These are phyloP conservation scores for Citrus glauca DNA, from an alignment of 345 rosid species.

Conservation along the genomic window DNA sequence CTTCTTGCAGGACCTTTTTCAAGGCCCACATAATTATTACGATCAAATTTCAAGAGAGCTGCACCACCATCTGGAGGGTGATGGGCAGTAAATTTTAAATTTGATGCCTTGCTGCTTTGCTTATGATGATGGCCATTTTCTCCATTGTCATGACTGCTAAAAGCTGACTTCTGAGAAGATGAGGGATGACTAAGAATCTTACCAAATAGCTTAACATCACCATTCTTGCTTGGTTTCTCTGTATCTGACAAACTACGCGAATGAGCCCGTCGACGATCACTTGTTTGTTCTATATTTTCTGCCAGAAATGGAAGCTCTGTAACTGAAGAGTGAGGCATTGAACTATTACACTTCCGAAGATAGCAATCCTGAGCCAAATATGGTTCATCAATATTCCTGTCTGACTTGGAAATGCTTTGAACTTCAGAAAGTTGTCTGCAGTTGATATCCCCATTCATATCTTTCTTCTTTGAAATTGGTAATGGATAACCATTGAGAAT, in stretches of 20 bases:
- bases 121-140: conserved; percentile 34
- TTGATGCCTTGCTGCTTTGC: conserved; percentile 34
- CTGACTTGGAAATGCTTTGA: conserved; percentile 27
- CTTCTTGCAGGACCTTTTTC: conserved; percentile 65
- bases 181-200: conserved; percentile 56
- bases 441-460: conserved; percentile 42
- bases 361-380: conserved; percentile 33
- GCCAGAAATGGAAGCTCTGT: conserved; percentile 38
- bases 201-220: conserved; percentile 84
- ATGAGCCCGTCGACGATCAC: conserved; percentile 32
- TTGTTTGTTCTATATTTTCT: conserved; percentile 30
- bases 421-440: conserved; percentile 34
- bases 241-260: conserved; percentile 39
- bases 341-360: conserved; percentile 52
- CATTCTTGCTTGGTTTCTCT: conserved; percentile 52
- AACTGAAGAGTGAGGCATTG: conserved; percentile 22
- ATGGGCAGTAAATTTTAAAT: conserved; percentile 34
- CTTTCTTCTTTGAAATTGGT: conserved; percentile 38
- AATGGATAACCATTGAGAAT: conserved; percentile 39
- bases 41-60: conserved; percentile 40
- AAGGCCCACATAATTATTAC: conserved; percentile 34
- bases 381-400: conserved; percentile 18
- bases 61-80: conserved; percentile 27
- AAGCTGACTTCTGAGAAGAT: conserved; percentile 21
- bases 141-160: conserved; percentile 28